Evolutionary conservation across 805 yeast genomes (phyloP).

Genomic region (Ogataea sp.): DNA sequence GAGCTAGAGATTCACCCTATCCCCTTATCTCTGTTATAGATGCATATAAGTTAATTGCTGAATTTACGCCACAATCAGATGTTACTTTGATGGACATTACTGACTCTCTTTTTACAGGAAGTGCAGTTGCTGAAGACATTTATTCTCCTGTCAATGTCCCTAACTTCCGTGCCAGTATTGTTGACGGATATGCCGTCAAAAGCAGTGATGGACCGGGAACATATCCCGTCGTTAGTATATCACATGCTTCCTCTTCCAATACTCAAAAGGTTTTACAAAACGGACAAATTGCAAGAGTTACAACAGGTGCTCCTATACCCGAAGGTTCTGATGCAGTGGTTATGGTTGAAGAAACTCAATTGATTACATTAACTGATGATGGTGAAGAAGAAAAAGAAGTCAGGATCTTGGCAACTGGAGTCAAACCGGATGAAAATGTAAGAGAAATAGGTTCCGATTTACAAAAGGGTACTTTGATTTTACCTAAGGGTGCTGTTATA

Average conservation of each 20-base stretch:
- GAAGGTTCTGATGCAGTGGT: slow-evolving; percentile 45
- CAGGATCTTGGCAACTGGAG: slow-evolving; percentile 30
- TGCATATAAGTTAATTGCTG: slow-evolving; percentile 28
- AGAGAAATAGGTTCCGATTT: slow-evolving; percentile 42
- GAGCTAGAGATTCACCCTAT: slow-evolving; percentile 42
- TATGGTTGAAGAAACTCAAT: slow-evolving; percentile 43
- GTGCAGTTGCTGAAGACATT: slow-evolving; percentile 34
- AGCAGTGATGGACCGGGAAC: slow-evolving; percentile 37
- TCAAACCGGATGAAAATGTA: slow-evolving; percentile 34
- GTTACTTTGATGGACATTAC: slow-evolving; percentile 17
- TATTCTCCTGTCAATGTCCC: slow-evolving; percentile 34
- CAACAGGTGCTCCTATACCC: slow-evolving; percentile 53
- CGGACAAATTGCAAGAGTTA: slow-evolving; percentile 36
- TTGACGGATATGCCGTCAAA: slow-evolving; percentile 47
- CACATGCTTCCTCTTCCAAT: slow-evolving; percentile 32
- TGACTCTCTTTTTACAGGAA: slow-evolving; percentile 27
- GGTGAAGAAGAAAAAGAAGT: slow-evolving; percentile 35
- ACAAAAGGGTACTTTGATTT: slow-evolving; percentile 27
- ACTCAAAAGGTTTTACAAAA: slow-evolving; percentile 8
- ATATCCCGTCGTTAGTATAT: slow-evolving; percentile 30
- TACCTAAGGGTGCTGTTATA: slow-evolving; percentile 28
- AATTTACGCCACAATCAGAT: slow-evolving; percentile 24
- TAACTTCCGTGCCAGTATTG: slow-evolving; percentile 44
- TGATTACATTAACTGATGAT: slow-evolving; percentile 26
- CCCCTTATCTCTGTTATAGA: slow-evolving; percentile 35